Evolutionary conservation across 2,329 filamentous ascomycete genomes (phyloP).

Genomic region (Penicillium sp.): DNA sequence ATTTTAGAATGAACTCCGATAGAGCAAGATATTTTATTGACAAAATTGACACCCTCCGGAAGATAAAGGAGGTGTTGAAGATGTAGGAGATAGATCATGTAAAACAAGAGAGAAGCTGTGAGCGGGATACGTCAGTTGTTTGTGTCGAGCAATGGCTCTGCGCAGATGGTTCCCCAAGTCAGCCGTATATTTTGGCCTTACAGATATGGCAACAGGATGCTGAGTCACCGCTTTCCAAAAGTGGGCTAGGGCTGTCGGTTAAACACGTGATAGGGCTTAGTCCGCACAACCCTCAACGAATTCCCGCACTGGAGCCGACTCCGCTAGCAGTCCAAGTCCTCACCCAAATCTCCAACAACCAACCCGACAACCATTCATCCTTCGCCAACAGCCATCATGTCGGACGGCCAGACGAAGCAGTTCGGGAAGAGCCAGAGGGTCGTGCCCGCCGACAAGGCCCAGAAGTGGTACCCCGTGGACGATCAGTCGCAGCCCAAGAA

Average conservation of each 20-base stretch:
- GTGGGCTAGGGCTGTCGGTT: constrained; percentile 21
- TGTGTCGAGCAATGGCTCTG: constrained; percentile 22
- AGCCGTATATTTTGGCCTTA: constrained; percentile 15
- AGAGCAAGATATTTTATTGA: background rate
- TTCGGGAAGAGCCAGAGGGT: constrained; percentile 95
- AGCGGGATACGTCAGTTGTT: constrained; percentile 33
- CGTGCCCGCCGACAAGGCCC: constrained; percentile 88
- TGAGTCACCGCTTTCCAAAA: constrained; percentile 9
- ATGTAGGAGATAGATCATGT: constrained; percentile 14
- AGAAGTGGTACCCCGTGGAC: constrained; percentile 98
- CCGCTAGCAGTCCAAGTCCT: constrained; percentile 40
- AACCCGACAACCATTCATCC: constrained; percentile 45
- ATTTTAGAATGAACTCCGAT: background rate
- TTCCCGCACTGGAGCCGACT: constrained; percentile 39
- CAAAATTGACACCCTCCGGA: constrained; percentile 11
- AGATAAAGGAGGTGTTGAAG: constrained; percentile 7
- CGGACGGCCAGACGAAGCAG: constrained; percentile 75
- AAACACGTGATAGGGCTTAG: constrained; percentile 40
- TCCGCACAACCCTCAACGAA: constrained; percentile 42
- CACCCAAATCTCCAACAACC: constrained; percentile 43
- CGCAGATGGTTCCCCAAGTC: constrained; percentile 10
- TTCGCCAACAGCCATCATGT: constrained; percentile 55
- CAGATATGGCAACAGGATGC: constrained; percentile 10
- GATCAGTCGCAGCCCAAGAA: constrained; percentile 87
- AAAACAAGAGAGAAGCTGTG: constrained; percentile 22